Evolutionary conservation across 805 yeast genomes (phyloP).

Genomic region (Lipomyces sp.): DNA sequence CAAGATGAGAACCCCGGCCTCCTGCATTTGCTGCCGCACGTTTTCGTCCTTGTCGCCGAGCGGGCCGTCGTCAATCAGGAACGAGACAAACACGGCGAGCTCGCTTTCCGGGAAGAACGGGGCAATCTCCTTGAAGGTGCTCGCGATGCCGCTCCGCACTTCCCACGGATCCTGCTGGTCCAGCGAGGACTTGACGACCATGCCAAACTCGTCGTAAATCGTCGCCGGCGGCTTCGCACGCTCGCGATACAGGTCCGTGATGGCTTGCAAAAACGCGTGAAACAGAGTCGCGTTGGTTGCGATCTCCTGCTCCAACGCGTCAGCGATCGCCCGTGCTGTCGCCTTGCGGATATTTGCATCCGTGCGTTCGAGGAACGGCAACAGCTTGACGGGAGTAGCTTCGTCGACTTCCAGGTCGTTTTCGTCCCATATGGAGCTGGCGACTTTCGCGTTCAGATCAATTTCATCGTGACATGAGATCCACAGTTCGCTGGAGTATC

Average conservation of each 20-base stretch:
- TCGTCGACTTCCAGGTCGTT: constrained; percentile 52
- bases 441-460: constrained; percentile 56
- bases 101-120: constrained; percentile 41
- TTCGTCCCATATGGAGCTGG: constrained; percentile 83
- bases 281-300: constrained; percentile 33
- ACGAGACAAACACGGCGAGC: constrained; percentile 55
- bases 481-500: constrained; percentile 67
- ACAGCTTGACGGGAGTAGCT: constrained; percentile 43
- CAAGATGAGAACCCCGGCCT: constrained; percentile 79
- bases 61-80: constrained; percentile 55
- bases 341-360: constrained; percentile 72
- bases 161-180: constrained; percentile 79
- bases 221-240: constrained; percentile 75
- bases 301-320: constrained; percentile 46
- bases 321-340: constrained; percentile 64
- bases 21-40: constrained; percentile 80
- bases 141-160: constrained; percentile 75
- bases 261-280: constrained; percentile 41
- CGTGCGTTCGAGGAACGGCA: constrained; percentile 49
- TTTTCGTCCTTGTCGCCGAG: constrained; percentile 69
- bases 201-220: constrained; percentile 72
- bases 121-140: constrained; percentile 57
- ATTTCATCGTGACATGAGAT: constrained; percentile 75
- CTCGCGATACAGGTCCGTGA: constrained; percentile 56
- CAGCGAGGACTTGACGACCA: constrained; percentile 59